Evolutionary conservation across 805 yeast genomes (phyloP), one percentile per base, ranked within the genome.

Genomic region (Ogataea saltuana): DNA sequence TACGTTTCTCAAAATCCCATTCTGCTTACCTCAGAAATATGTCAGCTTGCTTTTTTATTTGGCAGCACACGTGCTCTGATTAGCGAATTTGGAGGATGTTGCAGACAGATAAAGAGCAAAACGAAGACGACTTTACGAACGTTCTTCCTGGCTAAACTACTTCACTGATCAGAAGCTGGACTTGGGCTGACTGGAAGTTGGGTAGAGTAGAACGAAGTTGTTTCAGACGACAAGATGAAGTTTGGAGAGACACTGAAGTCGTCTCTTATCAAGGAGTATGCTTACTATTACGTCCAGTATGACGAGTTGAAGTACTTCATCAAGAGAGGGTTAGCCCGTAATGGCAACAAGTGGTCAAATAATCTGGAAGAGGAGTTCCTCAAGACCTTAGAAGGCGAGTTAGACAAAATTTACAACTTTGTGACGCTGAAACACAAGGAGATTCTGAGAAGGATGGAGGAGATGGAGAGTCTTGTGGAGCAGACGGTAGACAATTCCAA

Each of bases 181-280:
- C n/a, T n/a, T n/a, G n/a, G n/a, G n/a, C n/a, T n/a, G 33, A 26
- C 19, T 18, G 20, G 23, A 33, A 21, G 25, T 7, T 13, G 31
- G 12, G n/a, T 9, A 29, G 16, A 13, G 26, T 25, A 44, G 2
- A 15, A 42, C 34, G 9, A 7, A 10, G 25, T 22, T 22, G 25
- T 22, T 22, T 7, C 49, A 13, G n/a, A n/a, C n/a, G n/a, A n/a
- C n/a, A n/a, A n/a, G n/a, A 93, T 93, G 97, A 91, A 90, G 76
- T 93, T 93, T 59, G 99, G 99, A 23, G 96, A 90, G 65, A 95
- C 88, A 59, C 76, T 91, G 56, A 82, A 88, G 63, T 83, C 86
- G 54, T 86, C 96, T 42, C 81, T 91, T 50, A 90, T 90, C 65
- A 85, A 87, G 65, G 93, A 88, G 65, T 90, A 90, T 68, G 79